Percentiles rank a stretch among this genome's conserved stretches.
These are phyloP conservation scores for Neoboletus brunneissimus DNA, from an alignment of 768 basidiomycete genomes.

Conservation along the genomic window DNA sequence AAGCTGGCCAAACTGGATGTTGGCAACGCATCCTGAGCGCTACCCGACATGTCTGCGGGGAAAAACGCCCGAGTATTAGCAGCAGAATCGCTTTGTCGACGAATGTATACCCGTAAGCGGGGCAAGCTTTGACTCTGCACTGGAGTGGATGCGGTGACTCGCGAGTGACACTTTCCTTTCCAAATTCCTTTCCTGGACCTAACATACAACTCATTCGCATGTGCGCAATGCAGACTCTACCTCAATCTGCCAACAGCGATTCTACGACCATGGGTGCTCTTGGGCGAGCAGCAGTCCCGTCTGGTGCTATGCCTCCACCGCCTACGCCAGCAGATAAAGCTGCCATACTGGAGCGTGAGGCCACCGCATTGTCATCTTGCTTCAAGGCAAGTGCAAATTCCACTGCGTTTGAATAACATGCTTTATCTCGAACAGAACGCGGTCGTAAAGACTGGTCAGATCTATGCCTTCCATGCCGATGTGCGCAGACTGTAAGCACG, in stretches of 20 bases:
- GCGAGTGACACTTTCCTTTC: conserved; percentile 9
- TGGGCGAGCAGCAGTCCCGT: conserved; percentile 28
- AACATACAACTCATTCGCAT: not conserved
- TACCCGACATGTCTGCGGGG: conserved; percentile 22
- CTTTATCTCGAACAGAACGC: conserved; percentile 43
- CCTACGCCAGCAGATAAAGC: conserved; percentile 41
- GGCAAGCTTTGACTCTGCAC: conserved; percentile 2
- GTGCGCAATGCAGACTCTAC: conserved; percentile 45
- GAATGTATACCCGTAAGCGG: conserved; percentile 1
- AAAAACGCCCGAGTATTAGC: not conserved
- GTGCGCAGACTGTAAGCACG: conserved; percentile 57
- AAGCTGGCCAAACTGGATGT: conserved; percentile 16
- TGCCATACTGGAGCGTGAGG: conserved; percentile 61
- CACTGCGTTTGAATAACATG: not conserved
- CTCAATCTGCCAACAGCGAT: conserved; percentile 28
- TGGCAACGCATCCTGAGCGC: conserved; percentile 15
- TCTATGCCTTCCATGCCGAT: conserved; percentile 69
- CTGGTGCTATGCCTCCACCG: conserved; percentile 49
- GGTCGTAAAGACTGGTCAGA: conserved; percentile 67
- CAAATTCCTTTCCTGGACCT: conserved; percentile 23
- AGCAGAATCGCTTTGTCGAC: not conserved
- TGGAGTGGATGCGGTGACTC: not conserved
- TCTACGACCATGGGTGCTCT: conserved; percentile 7
- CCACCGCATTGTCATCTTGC: conserved; percentile 52
- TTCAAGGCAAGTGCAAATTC: conserved; percentile 46